Evolutionary conservation across 2,329 filamentous ascomycete genomes (phyloP).

Genomic region (Pyrenophora tritici-repentis): DNA sequence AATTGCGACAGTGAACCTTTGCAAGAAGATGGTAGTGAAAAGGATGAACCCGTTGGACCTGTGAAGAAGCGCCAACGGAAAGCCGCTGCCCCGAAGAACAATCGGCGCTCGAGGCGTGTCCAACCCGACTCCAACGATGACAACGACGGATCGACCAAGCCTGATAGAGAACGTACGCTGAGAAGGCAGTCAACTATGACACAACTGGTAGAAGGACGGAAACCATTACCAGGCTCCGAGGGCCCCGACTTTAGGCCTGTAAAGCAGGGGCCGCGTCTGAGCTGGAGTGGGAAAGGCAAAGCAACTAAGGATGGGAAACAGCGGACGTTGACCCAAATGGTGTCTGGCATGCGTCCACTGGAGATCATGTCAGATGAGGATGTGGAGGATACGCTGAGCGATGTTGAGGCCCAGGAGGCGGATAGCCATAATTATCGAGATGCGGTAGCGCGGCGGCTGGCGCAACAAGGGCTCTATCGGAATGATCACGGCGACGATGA

Average conservation of each 20-base stretch:
- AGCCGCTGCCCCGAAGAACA: conserved; percentile 2
- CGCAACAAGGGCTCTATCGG: conserved; percentile 22
- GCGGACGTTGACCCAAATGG: conserved; percentile 44
- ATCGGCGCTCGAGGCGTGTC: conserved; percentile 3
- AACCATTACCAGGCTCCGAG: conserved; percentile 20
- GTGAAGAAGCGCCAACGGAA: conserved; percentile 29
- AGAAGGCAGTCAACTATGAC: conserved; percentile 46
- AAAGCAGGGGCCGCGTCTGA: conserved; percentile 25
- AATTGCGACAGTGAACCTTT: conserved; percentile 22
- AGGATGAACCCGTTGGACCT: conserved; percentile 8
- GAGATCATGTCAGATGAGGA: conserved; percentile 29
- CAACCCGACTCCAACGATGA: conserved; percentile 11
- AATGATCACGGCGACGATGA: neutral
- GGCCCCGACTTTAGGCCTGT: conserved; percentile 34
- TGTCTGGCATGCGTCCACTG: conserved; percentile 30
- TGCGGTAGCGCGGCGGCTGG: conserved; percentile 23
- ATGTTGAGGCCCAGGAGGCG: conserved; percentile 21
- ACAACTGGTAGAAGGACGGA: conserved; percentile 36
- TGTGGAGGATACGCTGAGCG: conserved; percentile 19
- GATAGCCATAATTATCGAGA: conserved; percentile 18
- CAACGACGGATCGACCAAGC: neutral
- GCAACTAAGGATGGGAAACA: conserved; percentile 29
- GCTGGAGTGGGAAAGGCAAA: conserved; percentile 24
- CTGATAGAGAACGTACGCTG: conserved; percentile 13
- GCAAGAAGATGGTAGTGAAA: conserved; percentile 8